These are phyloP conservation scores for Yamadazyma jaroonii DNA, from an alignment of 1,139 yeast species.

Conservation along the genomic window DNA sequence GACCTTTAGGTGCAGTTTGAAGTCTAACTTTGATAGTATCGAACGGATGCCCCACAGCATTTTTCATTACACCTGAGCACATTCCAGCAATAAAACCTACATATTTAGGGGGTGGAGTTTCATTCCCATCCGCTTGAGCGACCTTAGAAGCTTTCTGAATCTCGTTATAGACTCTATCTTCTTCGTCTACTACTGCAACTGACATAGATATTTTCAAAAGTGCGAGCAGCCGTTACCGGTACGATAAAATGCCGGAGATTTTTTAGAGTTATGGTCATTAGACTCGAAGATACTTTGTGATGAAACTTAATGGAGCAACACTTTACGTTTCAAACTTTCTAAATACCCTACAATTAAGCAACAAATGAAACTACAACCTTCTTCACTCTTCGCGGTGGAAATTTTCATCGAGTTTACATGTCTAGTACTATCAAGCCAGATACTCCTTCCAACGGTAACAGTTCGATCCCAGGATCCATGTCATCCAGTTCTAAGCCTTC, in stretches of 20 bases:
- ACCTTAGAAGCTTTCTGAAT: slow-evolving; percentile 1
- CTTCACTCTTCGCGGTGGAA: background rate
- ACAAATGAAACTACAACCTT: no score
- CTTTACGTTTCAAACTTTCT: no score
- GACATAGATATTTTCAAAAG: slow-evolving; percentile 13
- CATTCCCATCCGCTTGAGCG: background rate
- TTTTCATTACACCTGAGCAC: slow-evolving; percentile 82
- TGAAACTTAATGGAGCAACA: no score
- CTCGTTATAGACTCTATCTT: slow-evolving; percentile 21
- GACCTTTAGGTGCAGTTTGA: slow-evolving; percentile 71
- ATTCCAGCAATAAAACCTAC: slow-evolving; percentile 87
- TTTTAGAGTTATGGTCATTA: no score
- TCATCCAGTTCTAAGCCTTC: slow-evolving; percentile 1
- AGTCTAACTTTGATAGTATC: slow-evolving; percentile 87
- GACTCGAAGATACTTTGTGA: no score
- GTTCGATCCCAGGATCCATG: background rate
- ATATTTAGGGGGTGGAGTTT: slow-evolving; percentile 48
- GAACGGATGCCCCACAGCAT: slow-evolving; percentile 90
- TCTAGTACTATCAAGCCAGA: background rate
- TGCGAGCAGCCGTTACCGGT: slow-evolving; percentile 5
- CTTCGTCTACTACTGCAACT: slow-evolving; percentile 27
- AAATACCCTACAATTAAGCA: no score
- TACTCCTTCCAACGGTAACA: background rate
- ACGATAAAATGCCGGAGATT: background rate
- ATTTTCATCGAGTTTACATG: slow-evolving; percentile 1